These are phyloP conservation scores for Beauveria scarabaeidicola DNA, from an alignment of 2,329 filamentous ascomycete genomes.

Conservation along the genomic window DNA sequence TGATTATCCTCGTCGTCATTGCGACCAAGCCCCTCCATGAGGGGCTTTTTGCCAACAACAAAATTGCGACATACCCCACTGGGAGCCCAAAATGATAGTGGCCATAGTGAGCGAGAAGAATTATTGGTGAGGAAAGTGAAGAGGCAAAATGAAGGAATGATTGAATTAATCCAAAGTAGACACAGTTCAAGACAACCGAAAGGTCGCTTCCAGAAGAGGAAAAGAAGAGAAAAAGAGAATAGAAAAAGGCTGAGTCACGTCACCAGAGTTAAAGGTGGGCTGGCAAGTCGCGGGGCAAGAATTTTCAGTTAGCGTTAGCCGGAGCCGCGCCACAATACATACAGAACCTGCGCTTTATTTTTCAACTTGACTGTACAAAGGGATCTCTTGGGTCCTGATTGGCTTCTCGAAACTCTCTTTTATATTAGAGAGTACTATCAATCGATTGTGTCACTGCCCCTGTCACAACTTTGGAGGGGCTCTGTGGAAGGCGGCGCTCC, in stretches of 20 bases:
- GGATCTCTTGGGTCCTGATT: too few relatives aligned
- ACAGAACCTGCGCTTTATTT: background rate
- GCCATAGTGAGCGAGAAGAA: constrained; percentile 15
- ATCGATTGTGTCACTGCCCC: background rate
- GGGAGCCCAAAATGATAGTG: constrained; percentile 27
- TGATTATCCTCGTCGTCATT: background rate
- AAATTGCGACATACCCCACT: constrained; percentile 27
- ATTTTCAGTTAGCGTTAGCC: background rate
- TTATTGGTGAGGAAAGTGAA: background rate
- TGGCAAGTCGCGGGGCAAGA: background rate
- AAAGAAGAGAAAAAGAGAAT: constrained; percentile 9
- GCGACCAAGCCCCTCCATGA: background rate
- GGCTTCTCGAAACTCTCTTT: too few relatives aligned
- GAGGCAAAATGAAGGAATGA: background rate
- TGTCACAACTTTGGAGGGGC: background rate
- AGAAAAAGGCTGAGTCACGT: background rate
- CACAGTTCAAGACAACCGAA: background rate
- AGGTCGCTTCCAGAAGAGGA: constrained; percentile 5
- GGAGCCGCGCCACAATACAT: background rate
- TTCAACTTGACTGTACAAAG: too few relatives aligned
- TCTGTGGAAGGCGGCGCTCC: background rate
- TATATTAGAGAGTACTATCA: background rate
- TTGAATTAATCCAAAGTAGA: background rate
- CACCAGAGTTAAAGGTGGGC: background rate
- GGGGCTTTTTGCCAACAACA: background rate